phyloP scores from a whole-genome alignment of 345 rosid species.

The Ceriops zippeliana region DNA sequence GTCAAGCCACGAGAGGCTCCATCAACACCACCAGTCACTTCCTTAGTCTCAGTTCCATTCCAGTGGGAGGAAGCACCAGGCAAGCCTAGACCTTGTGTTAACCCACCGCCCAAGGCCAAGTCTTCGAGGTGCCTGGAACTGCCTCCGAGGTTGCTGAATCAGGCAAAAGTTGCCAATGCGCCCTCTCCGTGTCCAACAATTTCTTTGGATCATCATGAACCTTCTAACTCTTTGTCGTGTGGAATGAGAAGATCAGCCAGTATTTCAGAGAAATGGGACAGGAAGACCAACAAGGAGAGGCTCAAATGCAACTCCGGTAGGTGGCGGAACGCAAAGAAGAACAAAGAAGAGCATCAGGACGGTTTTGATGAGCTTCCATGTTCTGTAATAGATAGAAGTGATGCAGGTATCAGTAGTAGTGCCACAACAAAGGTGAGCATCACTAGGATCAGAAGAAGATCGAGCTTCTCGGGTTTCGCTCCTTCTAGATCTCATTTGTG shows the following conservation, averaged over 20 bases:
- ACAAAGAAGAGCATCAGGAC: constrained; percentile 19
- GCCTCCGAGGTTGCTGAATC: constrained; percentile 58
- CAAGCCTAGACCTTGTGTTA: constrained; percentile 49
- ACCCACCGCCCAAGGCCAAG: constrained; percentile 22
- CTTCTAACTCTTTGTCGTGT: constrained; percentile 35
- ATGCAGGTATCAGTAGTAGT: constrained; percentile 8
- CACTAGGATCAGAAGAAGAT: constrained; percentile 40
- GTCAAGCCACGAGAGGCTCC: constrained; percentile 31
- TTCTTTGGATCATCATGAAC: constrained; percentile 45
- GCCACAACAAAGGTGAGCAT: constrained; percentile 38
- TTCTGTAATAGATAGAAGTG: neutral
- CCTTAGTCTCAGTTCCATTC: constrained; percentile 65
- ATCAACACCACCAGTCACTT: constrained; percentile 59
- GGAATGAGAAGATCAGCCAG: constrained; percentile 32
- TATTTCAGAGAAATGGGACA: constrained; percentile 18
- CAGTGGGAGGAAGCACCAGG: constrained; percentile 96
- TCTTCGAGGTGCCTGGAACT: constrained; percentile 45
- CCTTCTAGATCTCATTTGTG: constrained; percentile 42
- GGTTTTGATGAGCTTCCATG: constrained; percentile 31
- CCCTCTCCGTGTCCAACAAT: constrained; percentile 46
- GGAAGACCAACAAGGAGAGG: constrained; percentile 26
- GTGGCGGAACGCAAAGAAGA: constrained; percentile 47
- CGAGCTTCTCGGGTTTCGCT: constrained; percentile 39
- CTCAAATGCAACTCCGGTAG: constrained; percentile 41
- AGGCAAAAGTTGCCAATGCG: constrained; percentile 23